Evolutionary conservation across 1,284 basidiomycete genomes (phyloP), one percentile per base, ranked within the genome.

Genomic region (Melampsora americana): DNA sequence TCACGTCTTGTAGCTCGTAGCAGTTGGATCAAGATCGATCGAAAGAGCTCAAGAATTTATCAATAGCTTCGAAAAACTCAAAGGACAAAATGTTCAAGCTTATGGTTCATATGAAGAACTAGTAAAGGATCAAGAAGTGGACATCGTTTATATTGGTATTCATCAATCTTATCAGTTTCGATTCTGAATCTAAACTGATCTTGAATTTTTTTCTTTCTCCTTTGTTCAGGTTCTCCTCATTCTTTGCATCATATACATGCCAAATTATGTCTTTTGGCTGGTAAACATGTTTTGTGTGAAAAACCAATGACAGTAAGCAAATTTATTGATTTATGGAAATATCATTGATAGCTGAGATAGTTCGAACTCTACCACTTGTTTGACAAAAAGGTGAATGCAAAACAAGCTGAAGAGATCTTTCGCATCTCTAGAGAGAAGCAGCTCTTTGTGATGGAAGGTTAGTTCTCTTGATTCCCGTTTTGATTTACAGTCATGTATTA

Each of bases 191-290:
- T 42, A 23, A 39, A 39, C 28, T 32, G 14, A 48, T 72, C 28
- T 70, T n/a, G 42, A 23, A n/a, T 70, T 48, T 32, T 26, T 2
- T 28, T 18, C 7, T 35, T 30, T 66, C 30, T 39, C 14, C 12
- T 35, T 35, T 3, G 35, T 35, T 26, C 39, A 74, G 72, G 50
- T 26, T 94, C 93, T 0, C 93, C 93, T 5, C 92, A 95, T 82
- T 90, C 91, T 0, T 86, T 87, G 78, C 93, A 96, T 85, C 92
- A 92, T 82, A 85, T 86, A 77, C 92, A 92, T 80, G 88, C 91
- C 0, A 85, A 90, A 78, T 89, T 88, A 67, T 90, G 90, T 9
- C 87, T 95, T 77, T 86, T 88, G 73, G 90, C 90, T 0, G 89
- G 89, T 68, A 96, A 95, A 83, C 87, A 93, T 82, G 90, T 95